Evolutionary conservation across 768 basidiomycete genomes (phyloP), one percentile per base, ranked within the genome.

Genomic region (Daedaleopsis sinensis): DNA sequence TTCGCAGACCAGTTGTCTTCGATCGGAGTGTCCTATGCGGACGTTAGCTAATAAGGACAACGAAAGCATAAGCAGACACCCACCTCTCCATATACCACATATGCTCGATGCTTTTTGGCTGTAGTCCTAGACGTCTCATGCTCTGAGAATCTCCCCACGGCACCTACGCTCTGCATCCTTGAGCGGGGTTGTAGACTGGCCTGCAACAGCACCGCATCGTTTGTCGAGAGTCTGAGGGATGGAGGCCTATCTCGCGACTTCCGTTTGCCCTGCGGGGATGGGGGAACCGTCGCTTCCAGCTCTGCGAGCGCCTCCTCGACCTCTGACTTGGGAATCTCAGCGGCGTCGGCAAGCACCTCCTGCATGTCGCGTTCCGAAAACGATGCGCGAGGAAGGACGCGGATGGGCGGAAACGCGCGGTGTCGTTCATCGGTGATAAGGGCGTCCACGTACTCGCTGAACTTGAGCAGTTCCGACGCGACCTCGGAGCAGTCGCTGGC

Each of bases 1-100:
- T 59, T 64, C 18, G 58, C 55, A n/a, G 62, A 64, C 50, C 62
- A 64, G 44, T 59, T 57, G 54, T 64, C 62, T 12, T 64, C 62
- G 6, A 49, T 23, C 12, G 62, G 58, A 13, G 62, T 56, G 37
- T 56, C 52, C 62, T 64, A 19, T 0, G 3, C 11, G 2, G n/a
- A 24, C 6, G 39, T 63, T 23, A 63, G 42, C 10, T 27, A 24
- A 8, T 24, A 42, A 13, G 35, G 1, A 2, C n/a, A 44, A 9
- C 13, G 52, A 12, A 21, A n/a, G 5, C 6, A 16, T n/a, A 10
- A n/a, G 38, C 24, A 37, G 23, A 24, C 16, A 58, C 51, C 6
- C 27, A 63, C 62, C 36, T 58, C 52, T 42, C 52, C 54, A 23
- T 64, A 64, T 42, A 64, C 43, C 11, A 55, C 62, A 37, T 64